Base-by-base conservation (phyloP, 352 stramenopile species). In the Phytophthora sansomeana region DNA sequence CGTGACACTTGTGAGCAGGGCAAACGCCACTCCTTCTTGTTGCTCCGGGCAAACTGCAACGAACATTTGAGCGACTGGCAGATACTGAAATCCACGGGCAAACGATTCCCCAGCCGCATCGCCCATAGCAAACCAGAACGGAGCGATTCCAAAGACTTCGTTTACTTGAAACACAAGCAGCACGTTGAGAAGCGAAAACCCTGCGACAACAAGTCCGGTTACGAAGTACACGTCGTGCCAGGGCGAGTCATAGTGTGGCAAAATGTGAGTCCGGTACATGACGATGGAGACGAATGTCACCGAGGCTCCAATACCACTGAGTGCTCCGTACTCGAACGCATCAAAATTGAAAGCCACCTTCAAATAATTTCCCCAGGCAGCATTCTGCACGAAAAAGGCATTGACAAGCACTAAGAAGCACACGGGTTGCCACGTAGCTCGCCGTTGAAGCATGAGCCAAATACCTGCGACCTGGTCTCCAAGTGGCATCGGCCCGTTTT, bases 61-160 rank as follows among this genome's bases (percentile, higher is more conserved):
- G 39, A 93, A 88, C 75, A 93, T 91, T 69, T 91, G 67, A 33
- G 87, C 85, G 5, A 91, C 65, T 4, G 87, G 87, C 1, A 95
- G 80, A 53, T 91, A 89, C 67, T 95, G 87, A 55, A 95, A 89
- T 10, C 87, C 87, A 38, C 74, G 79, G 1, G 85, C 87, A 42
- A 93, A 95, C 19, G 83, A 83, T 16, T 89, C 73, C 13, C 90
- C 75, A 17, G 83, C 85, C 13, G 74, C 53, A 57, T 95, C 87
- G 8, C 87, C 85, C 29, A 92, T 72, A 5, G 87, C 75, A 59
- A 95, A 95, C 85, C 85, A 93, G 47, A 93, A 95, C 1, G 87
- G 51, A 5, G 83, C 58, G 24, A 95, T 70, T 7, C 81, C 76
- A 35, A 93, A 56, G 3, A 38, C 14, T n/a, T 91, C 78, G 58